Percentiles rank a stretch among this genome's conserved stretches.
phyloP scores from a whole-genome alignment of 192 early-diverging fungal genomes.

The Funneliformis mosseae region DNA sequence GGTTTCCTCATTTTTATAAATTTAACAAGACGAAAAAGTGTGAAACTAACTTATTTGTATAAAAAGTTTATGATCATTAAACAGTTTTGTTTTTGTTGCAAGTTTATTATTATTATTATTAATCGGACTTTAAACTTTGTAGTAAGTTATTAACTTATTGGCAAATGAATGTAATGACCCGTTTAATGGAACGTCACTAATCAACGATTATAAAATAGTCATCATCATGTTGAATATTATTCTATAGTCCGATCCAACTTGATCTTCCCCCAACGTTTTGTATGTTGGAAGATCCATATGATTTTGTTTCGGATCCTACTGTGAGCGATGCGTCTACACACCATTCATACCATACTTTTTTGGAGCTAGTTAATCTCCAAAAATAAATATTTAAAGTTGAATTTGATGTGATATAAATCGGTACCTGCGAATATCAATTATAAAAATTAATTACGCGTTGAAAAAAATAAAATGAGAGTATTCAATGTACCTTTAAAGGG shows the following conservation, averaged over 20 bases:
- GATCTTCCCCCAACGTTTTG: slow-evolving; percentile 75
- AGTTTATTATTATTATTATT: too few relatives aligned
- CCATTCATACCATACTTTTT: slow-evolving; percentile 99
- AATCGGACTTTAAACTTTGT: too few relatives aligned
- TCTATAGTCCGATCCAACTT: slow-evolving; percentile 69
- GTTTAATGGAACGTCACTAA: too few relatives aligned
- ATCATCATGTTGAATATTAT: too few relatives aligned
- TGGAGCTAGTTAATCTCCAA: slow-evolving; percentile 77
- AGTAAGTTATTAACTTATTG: too few relatives aligned
- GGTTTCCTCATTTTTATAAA: too few relatives aligned
- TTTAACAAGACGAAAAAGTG: too few relatives aligned
- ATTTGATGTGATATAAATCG: slow-evolving; percentile 67
- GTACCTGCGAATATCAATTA: slow-evolving; percentile 51
- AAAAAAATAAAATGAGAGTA: slow-evolving; percentile 30
- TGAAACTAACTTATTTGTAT: too few relatives aligned
- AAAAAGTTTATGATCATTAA: too few relatives aligned
- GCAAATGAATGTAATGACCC: too few relatives aligned
- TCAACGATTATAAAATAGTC: too few relatives aligned
- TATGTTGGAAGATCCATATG: slow-evolving; percentile 47
- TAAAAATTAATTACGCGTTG: background rate
- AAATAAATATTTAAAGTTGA: slow-evolving; percentile 70
- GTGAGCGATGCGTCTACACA: slow-evolving; percentile 46
- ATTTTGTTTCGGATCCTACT: slow-evolving; percentile 35
- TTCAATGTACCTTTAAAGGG: slow-evolving; percentile 68
- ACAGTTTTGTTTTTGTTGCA: too few relatives aligned